phyloP scores from a whole-genome alignment of 73 alveolate genomes.

The Tetrahymena elliotti region DNA sequence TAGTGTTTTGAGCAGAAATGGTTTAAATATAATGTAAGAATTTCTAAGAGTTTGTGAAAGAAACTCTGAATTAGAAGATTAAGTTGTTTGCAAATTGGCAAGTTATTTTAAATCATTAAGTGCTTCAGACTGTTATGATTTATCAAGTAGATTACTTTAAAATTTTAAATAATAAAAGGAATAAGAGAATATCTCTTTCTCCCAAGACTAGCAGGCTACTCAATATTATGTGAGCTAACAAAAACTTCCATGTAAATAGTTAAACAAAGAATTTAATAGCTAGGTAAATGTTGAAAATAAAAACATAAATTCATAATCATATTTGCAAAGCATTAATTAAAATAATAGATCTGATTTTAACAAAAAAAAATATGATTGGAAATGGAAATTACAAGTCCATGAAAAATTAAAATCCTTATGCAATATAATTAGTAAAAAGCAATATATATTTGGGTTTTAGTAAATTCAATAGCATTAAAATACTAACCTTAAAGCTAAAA shows the following conservation, averaged over 20 bases:
- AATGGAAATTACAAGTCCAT: background rate
- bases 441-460: background rate
- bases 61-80: background rate
- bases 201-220: background rate
- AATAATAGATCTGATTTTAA: background rate
- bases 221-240: background rate
- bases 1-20: background rate
- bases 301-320: background rate
- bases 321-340: background rate
- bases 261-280: too few relatives aligned
- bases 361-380: background rate
- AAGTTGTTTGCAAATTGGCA: background rate
- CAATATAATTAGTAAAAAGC: background rate
- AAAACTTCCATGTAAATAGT: too few relatives aligned
- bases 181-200: background rate
- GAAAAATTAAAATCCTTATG: background rate
- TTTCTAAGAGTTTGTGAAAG: background rate
- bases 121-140: background rate
- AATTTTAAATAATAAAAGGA: background rate
- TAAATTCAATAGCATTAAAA: background rate
- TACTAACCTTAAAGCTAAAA: background rate
- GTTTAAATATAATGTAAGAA: background rate
- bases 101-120: background rate
- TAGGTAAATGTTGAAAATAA: background rate
- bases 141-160: background rate